Evolutionary conservation across 2,329 filamentous ascomycete genomes (phyloP), one percentile per base, ranked within the genome.

Genomic region (Pyricularia pennisetigena): DNA sequence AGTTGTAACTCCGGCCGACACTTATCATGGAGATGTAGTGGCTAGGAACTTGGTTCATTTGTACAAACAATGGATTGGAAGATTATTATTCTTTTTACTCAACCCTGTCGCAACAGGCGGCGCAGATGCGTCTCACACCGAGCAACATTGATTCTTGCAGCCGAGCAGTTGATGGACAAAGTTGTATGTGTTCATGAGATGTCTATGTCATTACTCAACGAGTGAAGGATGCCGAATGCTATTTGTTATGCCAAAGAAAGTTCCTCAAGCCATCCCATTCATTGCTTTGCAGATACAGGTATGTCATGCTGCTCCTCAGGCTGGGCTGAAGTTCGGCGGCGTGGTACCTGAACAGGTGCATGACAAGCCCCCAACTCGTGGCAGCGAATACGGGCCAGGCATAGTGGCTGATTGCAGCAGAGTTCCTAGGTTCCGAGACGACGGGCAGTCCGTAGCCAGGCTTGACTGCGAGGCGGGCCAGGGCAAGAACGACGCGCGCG

Each of bases 381-480:
- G 90, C 91, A 61, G 95, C 94, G 80, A 99, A 99, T 1, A 90
- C 90, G 1, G 94, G 93, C 94, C 95, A 99, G 68, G 92, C 92
- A 75, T 94, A 90, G 76, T 87, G 77, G 74, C 82, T 85, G 74
- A 93, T 87, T 73, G 68, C 78, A 70, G 75, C 76, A 77, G 77
- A 82, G 74, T 81, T 72, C 70, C 78, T 72, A 77, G 85, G 81
- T 69, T 75, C 77, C 71, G 82, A 88, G 66, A 87, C 76, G 32
- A 79, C 57, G 49, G 85, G 80, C 69, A 88, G 74, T 68, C 84
- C 84, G 69, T 75, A 74, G 62, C 82, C 82, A 1, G 86, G 86
- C 78, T 92, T 89, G 71, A 98, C 88, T 68, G 91, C 87, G 69
- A 98, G 82, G 75, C 93, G 92, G 35, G 94, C 95, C 28, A 96